Evolutionary conservation across 2,329 filamentous ascomycete genomes (phyloP).

Genomic region (Intubia oerlemansii): DNA sequence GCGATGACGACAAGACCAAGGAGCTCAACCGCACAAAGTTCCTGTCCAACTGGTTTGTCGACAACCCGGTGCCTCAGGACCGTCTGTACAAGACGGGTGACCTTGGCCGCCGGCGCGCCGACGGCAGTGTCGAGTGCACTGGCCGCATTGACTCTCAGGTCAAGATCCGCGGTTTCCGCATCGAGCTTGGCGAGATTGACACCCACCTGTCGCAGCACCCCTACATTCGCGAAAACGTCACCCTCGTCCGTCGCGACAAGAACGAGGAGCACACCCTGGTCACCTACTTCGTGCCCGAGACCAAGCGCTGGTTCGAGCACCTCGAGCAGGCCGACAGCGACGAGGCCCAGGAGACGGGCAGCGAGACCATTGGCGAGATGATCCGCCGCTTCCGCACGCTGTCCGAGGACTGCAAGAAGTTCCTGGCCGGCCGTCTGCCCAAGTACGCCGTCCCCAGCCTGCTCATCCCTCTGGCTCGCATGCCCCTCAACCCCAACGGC

Average conservation of each 20-base stretch:
- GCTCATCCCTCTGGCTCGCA: slow-evolving; percentile 48
- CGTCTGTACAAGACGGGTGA: slow-evolving; percentile 77
- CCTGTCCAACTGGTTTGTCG: slow-evolving; percentile 67
- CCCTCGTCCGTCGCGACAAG: slow-evolving; percentile 62
- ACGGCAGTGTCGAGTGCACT: slow-evolving; percentile 49
- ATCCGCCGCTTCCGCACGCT: slow-evolving; percentile 5
- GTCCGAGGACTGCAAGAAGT: slow-evolving; percentile 10
- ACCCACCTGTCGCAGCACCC: slow-evolving; percentile 56
- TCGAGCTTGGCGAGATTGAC: slow-evolving; percentile 89
- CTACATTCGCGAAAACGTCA: slow-evolving; percentile 66
- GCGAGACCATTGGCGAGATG: slow-evolving; percentile 5
- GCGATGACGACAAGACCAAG: slow-evolving; percentile 30
- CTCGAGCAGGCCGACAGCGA: slow-evolving; percentile 30
- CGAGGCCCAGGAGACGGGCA: slow-evolving; percentile 13
- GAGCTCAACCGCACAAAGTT: slow-evolving; percentile 54
- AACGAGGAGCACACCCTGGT: slow-evolving; percentile 73
- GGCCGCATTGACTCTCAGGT: slow-evolving; percentile 62
- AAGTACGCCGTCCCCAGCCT: slow-evolving; percentile 56
- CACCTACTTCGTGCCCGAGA: slow-evolving; percentile 76
- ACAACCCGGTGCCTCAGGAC: slow-evolving; percentile 52
- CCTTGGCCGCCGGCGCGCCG: slow-evolving; percentile 50
- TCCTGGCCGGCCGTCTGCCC: slow-evolving; percentile 51
- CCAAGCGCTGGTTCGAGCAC: slow-evolving; percentile 40
- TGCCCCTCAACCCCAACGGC: slow-evolving; percentile 41
- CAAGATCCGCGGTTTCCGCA: slow-evolving; percentile 89